Evolutionary conservation across 257 asterid species (phyloP), one percentile per base, ranked within the genome.

Genomic region (Nicotiana noctiflora): DNA sequence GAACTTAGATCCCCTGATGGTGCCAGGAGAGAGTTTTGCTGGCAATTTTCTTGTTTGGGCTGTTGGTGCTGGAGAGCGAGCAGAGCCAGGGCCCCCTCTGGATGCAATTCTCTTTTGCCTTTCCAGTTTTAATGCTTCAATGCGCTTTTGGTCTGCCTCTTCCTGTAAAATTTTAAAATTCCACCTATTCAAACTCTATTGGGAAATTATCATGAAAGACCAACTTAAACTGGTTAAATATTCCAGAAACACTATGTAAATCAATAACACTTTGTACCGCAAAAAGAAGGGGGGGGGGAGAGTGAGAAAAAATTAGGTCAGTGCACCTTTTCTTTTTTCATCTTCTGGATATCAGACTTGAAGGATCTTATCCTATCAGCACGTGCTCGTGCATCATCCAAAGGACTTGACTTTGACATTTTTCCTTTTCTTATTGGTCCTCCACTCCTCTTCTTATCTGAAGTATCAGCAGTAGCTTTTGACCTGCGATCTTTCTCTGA

Each of bases 361-460:
- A 89, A 96, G 86, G 97, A 84, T 88, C 99, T 92, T 83, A 96
- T 85, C 80, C 66, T 94, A 83, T 96, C 99, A 60, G 98, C 99
- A 81, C 97, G 98, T 66, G 94, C 98, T 61, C 92, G 91, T 59
- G 98, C 99, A 86, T 94, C 98, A 82, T 94, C 98, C 74, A 87
- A 70, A 84, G 96, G 92, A 84, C 90, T 92, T 88, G 86, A 74
- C 88, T 90, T 94, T 23, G 95, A 87, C 76, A 90, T 79, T 86
- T 90, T 92, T 49, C 82, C 90, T 84, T 91, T 94, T 89, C 94
- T 89, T 61, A 92, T 79, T 31, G 95, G 97, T 37, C 98, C 98
- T 81, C 94, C 97, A 67, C 89, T 86, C 86, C 88, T 88, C 82
- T 83, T 93, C 91, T 91, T 91, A 62, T 89, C 88, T 64, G 74